Percentiles rank a stretch among this genome's conserved stretches.
Conservation (phyloP, 768 basidiomycete genomes). For the Dacryopinax spathularia region DNA sequence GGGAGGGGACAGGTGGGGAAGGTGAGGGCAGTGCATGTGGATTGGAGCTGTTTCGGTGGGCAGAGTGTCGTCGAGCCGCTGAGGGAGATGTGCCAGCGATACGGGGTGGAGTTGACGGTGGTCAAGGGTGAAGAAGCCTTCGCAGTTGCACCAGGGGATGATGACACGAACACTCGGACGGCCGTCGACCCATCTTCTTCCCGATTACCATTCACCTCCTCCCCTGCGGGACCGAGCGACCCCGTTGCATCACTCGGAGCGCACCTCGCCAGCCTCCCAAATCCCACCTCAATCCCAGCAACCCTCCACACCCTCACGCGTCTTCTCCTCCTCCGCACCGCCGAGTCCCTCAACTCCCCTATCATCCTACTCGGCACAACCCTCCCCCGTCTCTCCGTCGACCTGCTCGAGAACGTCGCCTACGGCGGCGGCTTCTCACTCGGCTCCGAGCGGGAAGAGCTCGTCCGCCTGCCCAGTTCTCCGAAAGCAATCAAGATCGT, state of each 20-base stretch:
- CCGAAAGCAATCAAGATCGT: slow-evolving; percentile 34
- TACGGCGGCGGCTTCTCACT: slow-evolving; percentile 65
- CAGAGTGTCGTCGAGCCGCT: slow-evolving; percentile 3
- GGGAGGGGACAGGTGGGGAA: slow-evolving; percentile 33
- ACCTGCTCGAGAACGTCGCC: slow-evolving; percentile 56
- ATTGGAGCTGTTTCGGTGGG: slow-evolving; percentile 32
- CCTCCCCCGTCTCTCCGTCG: slow-evolving; percentile 62
- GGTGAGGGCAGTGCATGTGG: slow-evolving; percentile 34
- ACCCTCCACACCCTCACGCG: slow-evolving; percentile 48
- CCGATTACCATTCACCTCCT: slow-evolving; percentile 35
- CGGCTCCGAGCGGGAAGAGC: slow-evolving; percentile 54
- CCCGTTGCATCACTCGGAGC: slow-evolving; percentile 27
- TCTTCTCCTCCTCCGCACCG: slow-evolving; percentile 55
- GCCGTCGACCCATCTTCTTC: slow-evolving; percentile 20
- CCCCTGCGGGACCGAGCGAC: slow-evolving; percentile 4
- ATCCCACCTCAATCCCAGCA: slow-evolving; percentile 50
- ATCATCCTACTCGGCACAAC: slow-evolving; percentile 68
- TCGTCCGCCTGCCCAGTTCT: slow-evolving; percentile 8
- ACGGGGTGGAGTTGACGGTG: slow-evolving; percentile 7
- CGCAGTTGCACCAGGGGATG: slow-evolving; percentile 22
- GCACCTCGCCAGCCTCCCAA: slow-evolving; percentile 56
- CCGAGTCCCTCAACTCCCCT: slow-evolving; percentile 43
- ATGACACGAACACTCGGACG: background rate
- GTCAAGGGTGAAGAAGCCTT: slow-evolving; percentile 64
- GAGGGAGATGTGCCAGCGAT: background rate